These are phyloP conservation scores for Rhodotorula kratochvilovae DNA, from an alignment of 768 basidiomycete genomes.

Conservation along the genomic window DNA sequence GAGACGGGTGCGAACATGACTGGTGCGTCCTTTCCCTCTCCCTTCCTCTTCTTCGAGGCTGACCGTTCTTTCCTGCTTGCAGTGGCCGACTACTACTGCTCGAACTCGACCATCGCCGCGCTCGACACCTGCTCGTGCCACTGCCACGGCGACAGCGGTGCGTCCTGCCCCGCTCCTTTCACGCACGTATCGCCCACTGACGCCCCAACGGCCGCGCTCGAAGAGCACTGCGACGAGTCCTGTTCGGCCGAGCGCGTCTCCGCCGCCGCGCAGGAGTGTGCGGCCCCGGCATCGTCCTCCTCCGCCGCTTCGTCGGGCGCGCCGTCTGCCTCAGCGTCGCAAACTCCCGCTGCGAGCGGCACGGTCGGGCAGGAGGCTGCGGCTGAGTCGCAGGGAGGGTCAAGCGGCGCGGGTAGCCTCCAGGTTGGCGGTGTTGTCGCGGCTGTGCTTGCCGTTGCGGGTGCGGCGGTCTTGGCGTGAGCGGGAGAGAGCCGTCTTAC, in stretches of 20 bases:
- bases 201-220: too few species aligned
- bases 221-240: conserved; percentile 10
- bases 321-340: neutral
- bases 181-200: too few species aligned
- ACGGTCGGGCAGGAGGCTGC: neutral
- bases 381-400: neutral
- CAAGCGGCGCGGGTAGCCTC: neutral
- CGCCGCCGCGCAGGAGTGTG: neutral
- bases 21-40: neutral
- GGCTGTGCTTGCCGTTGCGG: too few species aligned
- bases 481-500: too few species aligned
- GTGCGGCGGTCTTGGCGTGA: too few species aligned
- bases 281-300: neutral
- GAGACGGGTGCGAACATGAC: conserved; percentile 6
- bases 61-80: neutral
- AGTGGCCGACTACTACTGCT: conserved; percentile 20
- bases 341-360: neutral
- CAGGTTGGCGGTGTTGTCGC: too few species aligned
- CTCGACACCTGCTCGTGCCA: conserved; percentile 21
- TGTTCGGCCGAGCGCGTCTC: conserved; percentile 6
- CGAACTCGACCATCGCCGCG: conserved; percentile 10
- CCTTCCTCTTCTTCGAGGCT: neutral
- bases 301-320: too few species aligned
- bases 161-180: neutral
- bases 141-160: conserved; percentile 7